Base-by-base conservation (phyloP, 441 rosid species). In the Erysimum pusillum region DNA sequence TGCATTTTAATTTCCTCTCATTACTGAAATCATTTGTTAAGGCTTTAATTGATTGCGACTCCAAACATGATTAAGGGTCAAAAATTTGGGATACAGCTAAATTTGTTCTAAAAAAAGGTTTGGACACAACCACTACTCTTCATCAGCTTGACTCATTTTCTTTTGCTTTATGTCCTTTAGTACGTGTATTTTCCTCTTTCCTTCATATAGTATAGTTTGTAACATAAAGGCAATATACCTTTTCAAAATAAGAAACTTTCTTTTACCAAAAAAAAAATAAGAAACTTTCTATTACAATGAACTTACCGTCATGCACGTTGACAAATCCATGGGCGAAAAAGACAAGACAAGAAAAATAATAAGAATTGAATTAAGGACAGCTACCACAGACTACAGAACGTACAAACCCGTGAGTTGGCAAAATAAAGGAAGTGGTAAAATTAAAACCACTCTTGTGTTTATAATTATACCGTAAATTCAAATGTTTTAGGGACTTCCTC, bases 381-480 rank as follows among this genome's bases (percentile, higher is more conserved):
- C 62, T 38, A 59, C 74, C 46, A 44, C 74, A 75, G 35, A 75
- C 63, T 60, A 49, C 63, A 49, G 18, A 60, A 67, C n/a, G n/a
- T n/a, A n/a, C 74, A 75, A 67, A 49, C 63, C 79, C 74, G 74
- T 75, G 79, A 75, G 68, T 75, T 75, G 68, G 74, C 62, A 49
- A 53, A 63, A 68, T 6, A 28, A 36, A 28, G 41, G 13, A 75
- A 75, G 49, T 15, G 65, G 59, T 75, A 28, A 69, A 25, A 56
- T 10, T 15, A 57, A 15, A 63, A 25, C 3, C 2, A 17, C 4
- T 56, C 12, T 65, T 10, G 14, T 64, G n/a, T 28, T 32, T 25
- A 22, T 22, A 22, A 22, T 22, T 22, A 2, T 14, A 54, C 20
- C 6, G 39, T 35, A 44, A n/a, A 35, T 46, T 35, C 15, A 34